Evolutionary conservation across 2,329 filamentous ascomycete species (phyloP).

Genomic region (Aspergillus oerlinghausenensis): DNA sequence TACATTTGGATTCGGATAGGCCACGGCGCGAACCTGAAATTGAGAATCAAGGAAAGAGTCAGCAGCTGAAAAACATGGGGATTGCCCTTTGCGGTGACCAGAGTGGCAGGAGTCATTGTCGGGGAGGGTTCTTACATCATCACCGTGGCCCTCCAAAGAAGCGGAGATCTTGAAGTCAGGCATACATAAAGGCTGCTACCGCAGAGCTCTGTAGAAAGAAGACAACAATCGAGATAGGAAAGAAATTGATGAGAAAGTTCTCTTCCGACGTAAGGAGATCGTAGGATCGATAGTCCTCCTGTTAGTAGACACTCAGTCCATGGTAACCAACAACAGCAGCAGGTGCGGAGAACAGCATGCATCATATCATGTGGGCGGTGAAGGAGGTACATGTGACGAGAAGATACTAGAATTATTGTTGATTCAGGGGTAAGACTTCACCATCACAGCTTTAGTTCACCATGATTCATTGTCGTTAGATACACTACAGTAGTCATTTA

Average conservation of each 20-base stretch:
- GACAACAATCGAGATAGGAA: not conserved
- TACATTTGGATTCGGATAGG: constrained; percentile 67
- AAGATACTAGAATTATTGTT: constrained; percentile 23
- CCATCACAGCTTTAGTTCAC: not conserved
- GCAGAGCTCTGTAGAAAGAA: not conserved
- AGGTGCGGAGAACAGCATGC: constrained; percentile 12
- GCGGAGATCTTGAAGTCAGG: constrained; percentile 89
- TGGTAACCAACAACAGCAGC: constrained; percentile 19
- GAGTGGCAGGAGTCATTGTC: constrained; percentile 11
- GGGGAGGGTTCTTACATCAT: constrained; percentile 66
- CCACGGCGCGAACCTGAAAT: constrained; percentile 75
- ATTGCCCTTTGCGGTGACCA: constrained; percentile 10
- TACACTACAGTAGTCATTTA: not conserved
- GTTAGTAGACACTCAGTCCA: constrained; percentile 9
- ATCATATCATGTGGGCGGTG: constrained; percentile 32
- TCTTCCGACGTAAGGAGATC: not conserved
- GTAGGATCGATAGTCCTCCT: constrained; percentile 7
- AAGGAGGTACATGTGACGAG: constrained; percentile 7
- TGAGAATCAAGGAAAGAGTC: constrained; percentile 58
- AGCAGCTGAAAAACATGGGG: constrained; percentile 16
- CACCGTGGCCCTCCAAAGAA: constrained; percentile 80
- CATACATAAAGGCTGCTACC: constrained; percentile 48
- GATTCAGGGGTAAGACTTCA: not conserved
- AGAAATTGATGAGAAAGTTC: not conserved
- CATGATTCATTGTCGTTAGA: not conserved